Conservation (phyloP, 495 filamentous ascomycete genomes). For the Jackrogersella minutella region DNA sequence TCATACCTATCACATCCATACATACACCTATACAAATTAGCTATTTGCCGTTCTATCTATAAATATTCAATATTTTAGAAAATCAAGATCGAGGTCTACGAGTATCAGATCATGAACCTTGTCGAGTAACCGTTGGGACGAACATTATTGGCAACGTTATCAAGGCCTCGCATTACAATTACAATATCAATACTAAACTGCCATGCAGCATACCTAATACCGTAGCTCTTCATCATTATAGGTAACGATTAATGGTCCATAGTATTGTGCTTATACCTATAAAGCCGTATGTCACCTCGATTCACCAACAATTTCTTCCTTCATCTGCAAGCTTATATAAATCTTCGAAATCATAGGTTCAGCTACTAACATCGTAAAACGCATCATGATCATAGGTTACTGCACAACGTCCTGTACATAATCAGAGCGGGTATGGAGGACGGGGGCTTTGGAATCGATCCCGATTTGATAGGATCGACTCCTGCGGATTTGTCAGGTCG, state of each 20-base stretch:
- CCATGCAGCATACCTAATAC: too few relatives aligned
- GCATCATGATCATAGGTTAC: slow-evolving; percentile 20
- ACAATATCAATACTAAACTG: not conserved
- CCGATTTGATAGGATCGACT: slow-evolving; percentile 26
- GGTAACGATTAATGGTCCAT: too few relatives aligned
- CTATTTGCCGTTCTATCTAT: not conserved
- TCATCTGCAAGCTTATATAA: not conserved
- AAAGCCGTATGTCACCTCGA: not conserved
- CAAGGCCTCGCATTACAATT: not conserved
- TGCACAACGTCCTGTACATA: slow-evolving; percentile 28
- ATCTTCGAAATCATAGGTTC: not conserved
- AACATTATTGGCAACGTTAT: not conserved
- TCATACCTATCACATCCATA: not conserved
- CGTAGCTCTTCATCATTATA: too few relatives aligned
- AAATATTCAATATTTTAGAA: too few relatives aligned
- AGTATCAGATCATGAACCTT: slow-evolving; percentile 11
- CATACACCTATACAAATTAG: too few relatives aligned
- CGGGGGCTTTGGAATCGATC: slow-evolving; percentile 19
- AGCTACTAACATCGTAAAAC: slow-evolving; percentile 6
- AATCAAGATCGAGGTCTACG: not conserved
- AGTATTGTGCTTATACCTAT: too few relatives aligned
- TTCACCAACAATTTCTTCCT: not conserved
- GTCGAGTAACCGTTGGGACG: not conserved
- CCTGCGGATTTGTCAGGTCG: slow-evolving; percentile 4
- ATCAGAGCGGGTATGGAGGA: slow-evolving; percentile 19